Conservation (phyloP, 2,329 filamentous ascomycete species). For the Trichothecium sympodiale region DNA sequence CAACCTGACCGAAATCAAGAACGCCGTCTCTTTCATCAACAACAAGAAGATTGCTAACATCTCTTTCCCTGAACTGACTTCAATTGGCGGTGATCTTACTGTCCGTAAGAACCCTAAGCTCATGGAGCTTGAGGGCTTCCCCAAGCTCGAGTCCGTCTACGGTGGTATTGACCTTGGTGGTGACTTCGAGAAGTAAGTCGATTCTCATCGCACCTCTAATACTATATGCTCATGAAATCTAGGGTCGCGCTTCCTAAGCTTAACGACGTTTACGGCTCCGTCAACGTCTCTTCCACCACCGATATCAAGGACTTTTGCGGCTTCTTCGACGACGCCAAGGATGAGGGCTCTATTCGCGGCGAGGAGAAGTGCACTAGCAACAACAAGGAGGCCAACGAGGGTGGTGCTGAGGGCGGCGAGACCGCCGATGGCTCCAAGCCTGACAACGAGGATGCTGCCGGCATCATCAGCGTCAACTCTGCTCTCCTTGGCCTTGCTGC, state of each 20-base stretch:
- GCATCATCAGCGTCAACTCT: slow-evolving; percentile 33
- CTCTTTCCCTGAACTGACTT: slow-evolving; percentile 56
- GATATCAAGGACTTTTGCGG: slow-evolving; percentile 44
- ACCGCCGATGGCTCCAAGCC: slow-evolving; percentile 15
- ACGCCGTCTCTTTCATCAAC: slow-evolving; percentile 48
- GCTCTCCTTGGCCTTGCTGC: slow-evolving; percentile 34
- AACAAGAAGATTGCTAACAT: slow-evolving; percentile 60
- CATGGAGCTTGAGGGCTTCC: slow-evolving; percentile 53
- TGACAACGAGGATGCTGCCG: slow-evolving; percentile 28
- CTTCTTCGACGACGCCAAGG: slow-evolving; percentile 34
- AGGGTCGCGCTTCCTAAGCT: slow-evolving; percentile 63
- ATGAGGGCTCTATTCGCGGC: slow-evolving; percentile 31
- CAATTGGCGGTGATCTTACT: slow-evolving; percentile 67
- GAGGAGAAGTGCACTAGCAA: slow-evolving; percentile 35
- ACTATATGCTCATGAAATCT: not conserved
- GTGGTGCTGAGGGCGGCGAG: slow-evolving; percentile 17
- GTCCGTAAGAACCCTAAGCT: slow-evolving; percentile 86
- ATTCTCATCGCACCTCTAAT: no score
- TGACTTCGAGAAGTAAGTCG: slow-evolving; percentile 65
- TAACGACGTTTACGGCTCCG: slow-evolving; percentile 57
- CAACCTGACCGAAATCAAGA: slow-evolving; percentile 58
- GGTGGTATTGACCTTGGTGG: slow-evolving; percentile 81
- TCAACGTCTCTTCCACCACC: slow-evolving; percentile 56
- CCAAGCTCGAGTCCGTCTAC: slow-evolving; percentile 53
- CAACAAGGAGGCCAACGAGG: slow-evolving; percentile 41